phyloP scores from a whole-genome alignment of 345 rosid species.

The Raphanus raphanistrum region DNA sequence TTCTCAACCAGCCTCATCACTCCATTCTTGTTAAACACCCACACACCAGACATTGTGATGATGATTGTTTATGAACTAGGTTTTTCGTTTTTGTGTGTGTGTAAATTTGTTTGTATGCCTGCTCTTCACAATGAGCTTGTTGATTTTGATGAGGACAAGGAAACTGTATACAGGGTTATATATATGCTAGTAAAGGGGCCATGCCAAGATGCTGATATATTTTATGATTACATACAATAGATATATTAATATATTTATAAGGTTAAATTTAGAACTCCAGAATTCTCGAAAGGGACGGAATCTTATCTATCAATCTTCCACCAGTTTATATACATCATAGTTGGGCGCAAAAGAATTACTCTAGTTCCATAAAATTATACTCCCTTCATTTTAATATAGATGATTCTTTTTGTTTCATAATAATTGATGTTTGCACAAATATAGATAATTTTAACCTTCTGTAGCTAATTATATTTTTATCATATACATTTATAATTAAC shows the following conservation, averaged over 20 bases:
- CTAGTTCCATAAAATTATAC: slow-evolving; percentile 12
- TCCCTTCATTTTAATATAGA: no score
- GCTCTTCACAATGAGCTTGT: slow-evolving; percentile 18
- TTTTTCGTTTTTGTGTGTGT: slow-evolving; percentile 24
- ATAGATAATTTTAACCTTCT: no score
- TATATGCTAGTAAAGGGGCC: slow-evolving; percentile 15
- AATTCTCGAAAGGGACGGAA: slow-evolving; percentile 35
- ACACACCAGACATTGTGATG: slow-evolving; percentile 73
- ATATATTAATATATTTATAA: background rate
- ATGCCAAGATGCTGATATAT: slow-evolving; percentile 18
- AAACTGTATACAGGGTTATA: slow-evolving; percentile 30
- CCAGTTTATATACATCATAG: slow-evolving; percentile 17
- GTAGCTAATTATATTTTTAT: no score
- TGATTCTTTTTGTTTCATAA: no score
- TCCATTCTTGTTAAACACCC: slow-evolving; percentile 70
- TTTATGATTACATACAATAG: slow-evolving; percentile 3
- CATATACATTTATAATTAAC: no score
- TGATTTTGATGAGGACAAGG: slow-evolving; percentile 32
- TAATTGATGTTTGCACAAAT: no score
- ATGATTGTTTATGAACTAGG: slow-evolving; percentile 5
- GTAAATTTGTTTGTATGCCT: background rate
- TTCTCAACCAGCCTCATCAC: slow-evolving; percentile 66
- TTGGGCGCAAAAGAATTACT: slow-evolving; percentile 18
- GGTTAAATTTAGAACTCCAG: slow-evolving; percentile 11
- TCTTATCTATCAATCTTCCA: slow-evolving; percentile 35